Evolutionary conservation across 306 rosid species (phyloP).

Genomic region (Rosa multiflora): DNA sequence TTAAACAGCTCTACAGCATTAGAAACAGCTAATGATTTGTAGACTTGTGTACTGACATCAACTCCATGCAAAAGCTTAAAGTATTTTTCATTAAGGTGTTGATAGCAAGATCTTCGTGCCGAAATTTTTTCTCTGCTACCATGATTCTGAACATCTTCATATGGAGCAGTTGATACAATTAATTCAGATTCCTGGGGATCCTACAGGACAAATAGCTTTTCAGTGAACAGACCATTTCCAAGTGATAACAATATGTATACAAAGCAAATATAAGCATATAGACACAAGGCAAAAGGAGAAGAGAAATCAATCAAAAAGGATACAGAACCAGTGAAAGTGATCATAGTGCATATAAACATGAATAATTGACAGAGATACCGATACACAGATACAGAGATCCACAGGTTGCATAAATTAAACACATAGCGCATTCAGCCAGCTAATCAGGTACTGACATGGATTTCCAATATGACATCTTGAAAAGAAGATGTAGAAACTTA

Average conservation of each 20-base stretch:
- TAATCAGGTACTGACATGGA: neutral
- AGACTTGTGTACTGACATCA: slow-evolving; percentile 54
- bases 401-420: neutral
- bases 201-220: slow-evolving; percentile 33
- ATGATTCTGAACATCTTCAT: slow-evolving; percentile 45
- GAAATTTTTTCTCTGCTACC: slow-evolving; percentile 36
- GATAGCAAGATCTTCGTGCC: slow-evolving; percentile 41
- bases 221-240: slow-evolving; percentile 25
- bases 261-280: neutral
- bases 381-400: neutral
- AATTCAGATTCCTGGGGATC: slow-evolving; percentile 51
- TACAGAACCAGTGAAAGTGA: neutral
- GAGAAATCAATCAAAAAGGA: neutral
- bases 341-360: neutral
- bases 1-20: slow-evolving; percentile 95
- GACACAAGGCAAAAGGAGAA: neutral
- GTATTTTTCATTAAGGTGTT: slow-evolving; percentile 56
- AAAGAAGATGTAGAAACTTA: neutral
- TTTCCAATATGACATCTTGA: neutral
- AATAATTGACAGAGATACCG: neutral
- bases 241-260: slow-evolving; percentile 16
- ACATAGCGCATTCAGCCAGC: neutral
- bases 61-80: slow-evolving; percentile 54
- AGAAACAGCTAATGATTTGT: slow-evolving; percentile 83
- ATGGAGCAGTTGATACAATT: slow-evolving; percentile 35